These are phyloP conservation scores for Pythium chondricola DNA, from an alignment of 352 stramenopile species.

Conservation along the genomic window DNA sequence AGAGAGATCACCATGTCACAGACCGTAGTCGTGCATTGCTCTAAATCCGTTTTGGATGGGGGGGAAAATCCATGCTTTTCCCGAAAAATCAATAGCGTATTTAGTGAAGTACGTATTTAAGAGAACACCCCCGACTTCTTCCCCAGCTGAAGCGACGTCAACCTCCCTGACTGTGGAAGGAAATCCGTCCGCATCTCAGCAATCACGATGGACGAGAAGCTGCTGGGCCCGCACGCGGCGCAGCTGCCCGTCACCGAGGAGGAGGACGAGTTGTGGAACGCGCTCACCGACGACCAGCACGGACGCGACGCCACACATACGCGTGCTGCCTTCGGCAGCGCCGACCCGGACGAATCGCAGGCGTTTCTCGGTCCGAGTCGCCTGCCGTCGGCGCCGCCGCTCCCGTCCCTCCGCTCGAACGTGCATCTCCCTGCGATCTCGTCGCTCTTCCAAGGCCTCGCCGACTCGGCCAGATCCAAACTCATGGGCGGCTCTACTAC, in stretches of 20 bases:
- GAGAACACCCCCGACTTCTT: not conserved
- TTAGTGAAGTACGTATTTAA: not conserved
- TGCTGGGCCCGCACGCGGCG: slow-evolving; percentile 29
- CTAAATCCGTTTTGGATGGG: not conserved
- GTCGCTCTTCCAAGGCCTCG: slow-evolving; percentile 62
- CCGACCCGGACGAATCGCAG: slow-evolving; percentile 6
- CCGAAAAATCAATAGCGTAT: not conserved
- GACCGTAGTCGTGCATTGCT: too few relatives aligned
- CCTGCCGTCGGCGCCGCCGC: slow-evolving; percentile 9
- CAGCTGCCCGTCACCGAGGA: slow-evolving; percentile 33
- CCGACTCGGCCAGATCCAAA: slow-evolving; percentile 42
- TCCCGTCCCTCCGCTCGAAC: slow-evolving; percentile 63
- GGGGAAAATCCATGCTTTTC: not conserved
- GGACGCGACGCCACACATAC: not conserved
- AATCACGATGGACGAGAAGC: slow-evolving; percentile 57
- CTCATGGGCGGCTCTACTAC: slow-evolving; percentile 12
- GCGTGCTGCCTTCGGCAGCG: slow-evolving; percentile 2
- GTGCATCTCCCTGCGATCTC: slow-evolving; percentile 76
- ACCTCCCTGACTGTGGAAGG: not conserved
- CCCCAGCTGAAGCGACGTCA: not conserved
- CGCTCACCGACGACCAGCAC: slow-evolving; percentile 48
- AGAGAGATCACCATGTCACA: not conserved
- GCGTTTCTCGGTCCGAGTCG: slow-evolving; percentile 9
- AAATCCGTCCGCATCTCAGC: not conserved
- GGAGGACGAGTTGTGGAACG: slow-evolving; percentile 77